phyloP scores from a whole-genome alignment of 208 protist genomes.

The Leishmania guyanensis region DNA sequence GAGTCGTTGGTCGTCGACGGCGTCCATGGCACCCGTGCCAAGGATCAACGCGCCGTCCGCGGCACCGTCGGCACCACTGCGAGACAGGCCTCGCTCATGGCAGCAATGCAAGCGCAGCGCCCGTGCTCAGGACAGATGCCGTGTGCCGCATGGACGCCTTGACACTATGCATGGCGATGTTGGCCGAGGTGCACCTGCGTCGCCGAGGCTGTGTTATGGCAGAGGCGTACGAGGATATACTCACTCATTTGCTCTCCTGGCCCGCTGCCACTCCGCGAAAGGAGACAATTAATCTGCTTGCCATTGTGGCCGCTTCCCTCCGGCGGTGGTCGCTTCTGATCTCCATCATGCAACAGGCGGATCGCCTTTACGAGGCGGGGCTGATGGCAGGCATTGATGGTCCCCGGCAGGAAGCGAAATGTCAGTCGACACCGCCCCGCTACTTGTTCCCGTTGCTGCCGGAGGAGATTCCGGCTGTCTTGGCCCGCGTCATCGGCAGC shows the following conservation, averaged over 20 bases:
- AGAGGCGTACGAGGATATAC: slow-evolving; percentile 46
- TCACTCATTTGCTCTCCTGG: slow-evolving; percentile 48
- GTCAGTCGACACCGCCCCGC: slow-evolving; percentile 8
- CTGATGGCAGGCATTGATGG: slow-evolving; percentile 1
- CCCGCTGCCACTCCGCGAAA: slow-evolving; percentile 45
- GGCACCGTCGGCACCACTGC: slow-evolving; percentile 44
- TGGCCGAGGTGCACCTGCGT: slow-evolving; percentile 39
- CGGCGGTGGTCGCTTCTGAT: slow-evolving; percentile 57
- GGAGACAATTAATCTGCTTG: slow-evolving; percentile 61
- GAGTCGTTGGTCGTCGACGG: background rate
- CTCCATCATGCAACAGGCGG: slow-evolving; percentile 46
- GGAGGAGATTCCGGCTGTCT: slow-evolving; percentile 54
- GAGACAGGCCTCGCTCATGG: slow-evolving; percentile 6
- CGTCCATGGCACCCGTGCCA: slow-evolving; percentile 18
- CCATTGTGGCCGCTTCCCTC: slow-evolving; percentile 46
- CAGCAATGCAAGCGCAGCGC: background rate
- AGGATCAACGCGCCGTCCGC: slow-evolving; percentile 20
- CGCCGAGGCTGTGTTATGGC: slow-evolving; percentile 22
- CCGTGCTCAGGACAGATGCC: slow-evolving; percentile 23
- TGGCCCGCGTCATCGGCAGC: slow-evolving; percentile 47
- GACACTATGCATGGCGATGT: slow-evolving; percentile 47
- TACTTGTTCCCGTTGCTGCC: slow-evolving; percentile 60
- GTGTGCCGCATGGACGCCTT: slow-evolving; percentile 51
- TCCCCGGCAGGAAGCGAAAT: background rate
- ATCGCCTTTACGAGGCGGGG: slow-evolving; percentile 25